These are phyloP conservation scores for Murraya koenigii DNA, from an alignment of 345 rosid genomes.

Conservation along the genomic window DNA sequence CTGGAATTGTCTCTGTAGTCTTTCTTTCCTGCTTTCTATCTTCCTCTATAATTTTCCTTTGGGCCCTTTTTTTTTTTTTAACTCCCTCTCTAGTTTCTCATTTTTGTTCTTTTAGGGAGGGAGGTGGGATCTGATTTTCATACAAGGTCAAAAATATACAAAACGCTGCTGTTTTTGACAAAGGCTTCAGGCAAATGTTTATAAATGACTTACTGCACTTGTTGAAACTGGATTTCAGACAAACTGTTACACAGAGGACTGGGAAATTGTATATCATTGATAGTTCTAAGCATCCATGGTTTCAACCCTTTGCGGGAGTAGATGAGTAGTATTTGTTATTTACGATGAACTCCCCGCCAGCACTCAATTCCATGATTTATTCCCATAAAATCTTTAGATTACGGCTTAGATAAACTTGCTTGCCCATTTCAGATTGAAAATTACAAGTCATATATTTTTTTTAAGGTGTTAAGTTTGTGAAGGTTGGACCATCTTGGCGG, in stretches of 20 bases:
- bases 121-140: neutral
- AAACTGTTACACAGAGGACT: neutral
- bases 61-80: too few relatives aligned
- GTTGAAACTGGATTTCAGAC: neutral
- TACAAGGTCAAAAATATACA: neutral
- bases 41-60: neutral
- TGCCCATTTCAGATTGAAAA: neutral
- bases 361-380: too few relatives aligned
- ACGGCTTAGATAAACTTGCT: too few relatives aligned
- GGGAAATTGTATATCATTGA: neutral
- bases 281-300: neutral
- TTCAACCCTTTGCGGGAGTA: neutral
- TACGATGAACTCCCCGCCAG: too few relatives aligned
- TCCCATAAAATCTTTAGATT: too few relatives aligned
- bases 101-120: neutral
- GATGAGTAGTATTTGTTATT: neutral
- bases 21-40: neutral
- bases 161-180: neutral
- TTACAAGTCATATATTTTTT: too few relatives aligned
- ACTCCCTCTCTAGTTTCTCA: neutral
- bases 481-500: neutral
- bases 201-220: neutral
- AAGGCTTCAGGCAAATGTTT: neutral
- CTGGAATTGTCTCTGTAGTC: neutral
- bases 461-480: too few relatives aligned